Evolutionary conservation across 768 basidiomycete species (phyloP).

Genomic region (Leccinum ochraceum): DNA sequence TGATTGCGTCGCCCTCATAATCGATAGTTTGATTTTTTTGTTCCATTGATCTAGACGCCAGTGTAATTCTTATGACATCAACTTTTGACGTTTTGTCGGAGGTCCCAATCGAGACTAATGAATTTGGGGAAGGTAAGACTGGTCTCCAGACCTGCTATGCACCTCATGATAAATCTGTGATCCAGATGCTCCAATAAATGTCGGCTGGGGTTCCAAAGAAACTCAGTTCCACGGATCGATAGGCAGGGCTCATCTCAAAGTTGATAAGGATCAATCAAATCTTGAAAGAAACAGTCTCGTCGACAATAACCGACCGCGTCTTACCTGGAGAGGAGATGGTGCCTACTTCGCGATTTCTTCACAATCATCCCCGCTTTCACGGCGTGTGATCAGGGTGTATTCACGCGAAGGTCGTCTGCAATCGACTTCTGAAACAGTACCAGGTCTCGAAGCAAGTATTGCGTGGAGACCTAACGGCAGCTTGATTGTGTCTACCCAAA

Average conservation of each 20-base stretch:
- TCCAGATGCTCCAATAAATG: conserved; percentile 86
- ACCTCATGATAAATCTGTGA: conserved; percentile 13
- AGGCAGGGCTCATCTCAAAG: conserved; percentile 64
- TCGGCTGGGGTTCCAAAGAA: conserved; percentile 96
- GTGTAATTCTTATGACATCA: conserved; percentile 85
- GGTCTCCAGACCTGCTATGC: not conserved
- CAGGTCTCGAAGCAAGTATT: conserved; percentile 77
- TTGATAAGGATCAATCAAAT: conserved; percentile 50
- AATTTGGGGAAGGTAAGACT: conserved; percentile 77
- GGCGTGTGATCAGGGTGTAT: conserved; percentile 32
- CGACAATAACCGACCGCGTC: conserved; percentile 69
- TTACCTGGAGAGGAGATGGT: conserved; percentile 95
- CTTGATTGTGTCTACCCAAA: conserved; percentile 77
- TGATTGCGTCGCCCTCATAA: not conserved
- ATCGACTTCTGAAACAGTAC: conserved; percentile 80
- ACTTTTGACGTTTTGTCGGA: conserved; percentile 90
- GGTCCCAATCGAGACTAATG: conserved; percentile 61
- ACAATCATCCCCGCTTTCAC: conserved; percentile 44
- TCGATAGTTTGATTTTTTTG: not conserved
- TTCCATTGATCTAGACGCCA: conserved; percentile 56
- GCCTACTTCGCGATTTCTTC: conserved; percentile 85
- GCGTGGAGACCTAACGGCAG: conserved; percentile 91
- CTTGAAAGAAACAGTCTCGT: conserved; percentile 58
- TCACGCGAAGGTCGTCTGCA: conserved; percentile 61
- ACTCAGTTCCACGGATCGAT: conserved; percentile 98